Conservation (phyloP, 2,329 filamentous ascomycete genomes). For the Nemania sp. region DNA sequence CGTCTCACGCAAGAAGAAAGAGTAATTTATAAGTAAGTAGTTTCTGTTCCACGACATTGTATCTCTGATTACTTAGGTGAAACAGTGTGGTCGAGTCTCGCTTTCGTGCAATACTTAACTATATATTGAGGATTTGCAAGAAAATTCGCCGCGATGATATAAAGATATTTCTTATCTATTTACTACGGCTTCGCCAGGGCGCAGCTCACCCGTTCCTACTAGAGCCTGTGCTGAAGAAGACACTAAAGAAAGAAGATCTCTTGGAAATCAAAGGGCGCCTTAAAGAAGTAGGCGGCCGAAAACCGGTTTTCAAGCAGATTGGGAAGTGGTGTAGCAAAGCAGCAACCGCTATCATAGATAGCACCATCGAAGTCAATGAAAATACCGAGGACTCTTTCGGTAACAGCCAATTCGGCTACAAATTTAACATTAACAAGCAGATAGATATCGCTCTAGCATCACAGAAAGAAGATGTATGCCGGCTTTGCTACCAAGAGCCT, state of each 20-base stretch:
- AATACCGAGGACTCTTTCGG: not conserved
- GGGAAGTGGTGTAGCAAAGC: constrained; percentile 25
- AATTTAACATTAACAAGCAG: constrained; percentile 22
- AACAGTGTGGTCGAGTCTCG: constrained; percentile 23
- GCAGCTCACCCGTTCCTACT: constrained; percentile 31
- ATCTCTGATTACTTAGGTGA: not conserved
- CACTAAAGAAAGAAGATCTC: constrained; percentile 7
- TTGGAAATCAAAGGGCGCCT: not conserved
- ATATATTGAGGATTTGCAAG: not conserved
- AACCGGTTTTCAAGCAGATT: constrained; percentile 23
- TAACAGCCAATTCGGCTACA: constrained; percentile 25
- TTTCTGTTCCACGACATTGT: not conserved
- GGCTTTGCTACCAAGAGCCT: constrained; percentile 28
- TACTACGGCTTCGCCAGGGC: constrained; percentile 28
- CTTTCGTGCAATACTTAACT: constrained; percentile 14
- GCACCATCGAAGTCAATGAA: not conserved
- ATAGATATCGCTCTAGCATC: constrained; percentile 8
- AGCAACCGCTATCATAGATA: not conserved
- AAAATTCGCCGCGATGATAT: not conserved
- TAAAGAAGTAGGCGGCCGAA: not conserved
- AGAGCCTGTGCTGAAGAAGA: constrained; percentile 22
- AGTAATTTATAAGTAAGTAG: constrained; percentile 32
- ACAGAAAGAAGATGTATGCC: constrained; percentile 18
- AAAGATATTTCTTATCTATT: not conserved
- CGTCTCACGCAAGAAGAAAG: constrained; percentile 29